phyloP scores from a whole-genome alignment of 805 yeast species.

The Candida loeiensis region DNA sequence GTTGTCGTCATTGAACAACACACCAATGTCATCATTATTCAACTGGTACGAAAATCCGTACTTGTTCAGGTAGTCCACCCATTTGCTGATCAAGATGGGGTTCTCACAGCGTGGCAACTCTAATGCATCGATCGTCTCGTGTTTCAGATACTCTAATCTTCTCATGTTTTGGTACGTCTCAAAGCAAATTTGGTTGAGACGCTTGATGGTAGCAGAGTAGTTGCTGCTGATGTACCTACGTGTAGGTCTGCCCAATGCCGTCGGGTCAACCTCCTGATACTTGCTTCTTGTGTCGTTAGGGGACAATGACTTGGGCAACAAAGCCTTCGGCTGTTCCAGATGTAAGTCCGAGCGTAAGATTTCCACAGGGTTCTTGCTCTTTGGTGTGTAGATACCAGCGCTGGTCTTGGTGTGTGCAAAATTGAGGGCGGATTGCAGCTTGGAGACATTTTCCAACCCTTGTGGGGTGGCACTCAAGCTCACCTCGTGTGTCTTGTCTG shows the following conservation, averaged over 20 bases:
- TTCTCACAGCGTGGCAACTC: slow-evolving; percentile 46
- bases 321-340: slow-evolving; percentile 61
- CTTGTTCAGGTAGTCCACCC: slow-evolving; percentile 97
- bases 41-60: slow-evolving; percentile 94
- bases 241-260: slow-evolving; percentile 28
- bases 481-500: slow-evolving; percentile 59
- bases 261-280: slow-evolving; percentile 65
- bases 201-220: slow-evolving; percentile 36
- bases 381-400: slow-evolving; percentile 58
- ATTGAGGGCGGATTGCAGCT: slow-evolving; percentile 62
- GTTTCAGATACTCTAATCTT: slow-evolving; percentile 38
- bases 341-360: slow-evolving; percentile 66
- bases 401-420: slow-evolving; percentile 61
- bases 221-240: slow-evolving; percentile 38
- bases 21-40: slow-evolving; percentile 87
- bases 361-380: slow-evolving; percentile 60
- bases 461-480: slow-evolving; percentile 64
- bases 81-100: slow-evolving; percentile 79
- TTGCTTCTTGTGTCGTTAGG: slow-evolving; percentile 89
- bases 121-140: slow-evolving; percentile 29
- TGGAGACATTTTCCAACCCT: slow-evolving; percentile 48
- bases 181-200: slow-evolving; percentile 33
- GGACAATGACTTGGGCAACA: slow-evolving; percentile 84
- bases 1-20: slow-evolving; percentile 79
- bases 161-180: slow-evolving; percentile 40